These are phyloP conservation scores for Penicillium macrosclerotiorum DNA, from an alignment of 495 filamentous ascomycete genomes.

Conservation along the genomic window DNA sequence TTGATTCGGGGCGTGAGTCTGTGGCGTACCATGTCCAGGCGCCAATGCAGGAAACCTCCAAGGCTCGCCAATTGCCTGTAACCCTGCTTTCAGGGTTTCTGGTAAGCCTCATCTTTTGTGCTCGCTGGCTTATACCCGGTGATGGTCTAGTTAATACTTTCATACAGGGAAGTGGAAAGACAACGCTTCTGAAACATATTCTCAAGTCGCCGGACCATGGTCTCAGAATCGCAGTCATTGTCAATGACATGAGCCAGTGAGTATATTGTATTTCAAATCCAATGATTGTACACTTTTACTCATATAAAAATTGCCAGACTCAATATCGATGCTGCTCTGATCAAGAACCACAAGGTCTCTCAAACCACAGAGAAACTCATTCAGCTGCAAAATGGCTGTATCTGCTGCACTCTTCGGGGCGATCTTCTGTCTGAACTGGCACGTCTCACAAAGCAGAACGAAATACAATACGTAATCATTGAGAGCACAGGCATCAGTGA, in stretches of 20 bases:
- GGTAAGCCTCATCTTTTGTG: constrained; percentile 20
- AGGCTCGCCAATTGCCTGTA: constrained; percentile 36
- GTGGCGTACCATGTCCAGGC: constrained; percentile 17
- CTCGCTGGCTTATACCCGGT: no score
- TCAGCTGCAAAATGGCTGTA: constrained; percentile 61
- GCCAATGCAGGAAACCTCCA: constrained; percentile 2
- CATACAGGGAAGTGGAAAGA: constrained; percentile 53
- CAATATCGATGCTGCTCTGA: constrained; percentile 57
- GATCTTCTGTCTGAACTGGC: constrained; percentile 56
- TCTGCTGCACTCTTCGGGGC: constrained; percentile 59
- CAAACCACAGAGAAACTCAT: constrained; percentile 56
- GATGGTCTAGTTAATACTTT: no score
- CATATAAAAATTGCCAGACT: constrained; percentile 37
- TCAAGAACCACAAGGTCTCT: constrained; percentile 49
- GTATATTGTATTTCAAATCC: constrained; percentile 1
- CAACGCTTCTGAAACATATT: constrained; percentile 56
- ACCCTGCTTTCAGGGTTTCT: constrained; percentile 49
- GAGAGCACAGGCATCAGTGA: constrained; percentile 62
- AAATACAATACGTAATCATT: constrained; percentile 57
- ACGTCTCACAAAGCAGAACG: constrained; percentile 44
- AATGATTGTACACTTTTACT: not conserved
- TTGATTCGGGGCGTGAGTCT: constrained; percentile 29
- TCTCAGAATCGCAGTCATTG: constrained; percentile 53
- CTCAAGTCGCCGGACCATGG: constrained; percentile 53
- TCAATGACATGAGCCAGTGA: constrained; percentile 56